Evolutionary conservation across 1,284 basidiomycete genomes (phyloP), one percentile per base, ranked within the genome.

Genomic region (Malassezia dermatis): DNA sequence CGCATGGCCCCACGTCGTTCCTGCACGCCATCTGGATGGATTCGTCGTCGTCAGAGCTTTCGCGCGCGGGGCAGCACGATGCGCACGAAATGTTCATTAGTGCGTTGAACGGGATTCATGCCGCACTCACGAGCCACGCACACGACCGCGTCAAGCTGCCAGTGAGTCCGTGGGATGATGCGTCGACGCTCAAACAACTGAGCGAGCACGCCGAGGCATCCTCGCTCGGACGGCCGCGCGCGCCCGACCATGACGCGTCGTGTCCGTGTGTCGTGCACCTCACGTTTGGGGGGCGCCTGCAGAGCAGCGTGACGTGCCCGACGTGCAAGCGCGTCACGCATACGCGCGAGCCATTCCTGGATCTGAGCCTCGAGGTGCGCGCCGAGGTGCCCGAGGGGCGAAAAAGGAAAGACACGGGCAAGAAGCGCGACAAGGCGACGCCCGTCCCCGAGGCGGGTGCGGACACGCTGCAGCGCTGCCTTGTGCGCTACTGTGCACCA

Each of bases 191-290:
- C 21, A 58, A 48, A 21, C 45, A 62, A 53, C 59, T 68, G 7
- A 62, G 56, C 44, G 62, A 64, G 27, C 66, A 64, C 31, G 60
- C 53, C 27, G 66, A 64, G 32, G 47, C 6, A 42, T 6, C 32
- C 4, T 2, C 8, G 12, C 13, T 34, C 15, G n/a, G n/a, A 5
- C 32, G 24, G 19, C 21, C 23, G 32, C n/a, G 11, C 8, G n/a
- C 32, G 11, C 46, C 31, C 6, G 61, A 63, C 27, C 61, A 64
- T 24, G 60, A 61, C 8, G 62, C 61, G 2, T 46, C 51, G 13
- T 96, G 91, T 75, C 88, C 86, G 60, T 96, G 91, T 70, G 84
- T 94, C 63, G 83, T 94, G 12, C 91, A 96, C 72, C 84, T 84
- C 21, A 89, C 89, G 0, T 96, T 96, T 69, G 83, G 84, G 0